These are phyloP conservation scores for Ascochyta lentis DNA, from an alignment of 2,329 filamentous ascomycete species.

Conservation along the genomic window DNA sequence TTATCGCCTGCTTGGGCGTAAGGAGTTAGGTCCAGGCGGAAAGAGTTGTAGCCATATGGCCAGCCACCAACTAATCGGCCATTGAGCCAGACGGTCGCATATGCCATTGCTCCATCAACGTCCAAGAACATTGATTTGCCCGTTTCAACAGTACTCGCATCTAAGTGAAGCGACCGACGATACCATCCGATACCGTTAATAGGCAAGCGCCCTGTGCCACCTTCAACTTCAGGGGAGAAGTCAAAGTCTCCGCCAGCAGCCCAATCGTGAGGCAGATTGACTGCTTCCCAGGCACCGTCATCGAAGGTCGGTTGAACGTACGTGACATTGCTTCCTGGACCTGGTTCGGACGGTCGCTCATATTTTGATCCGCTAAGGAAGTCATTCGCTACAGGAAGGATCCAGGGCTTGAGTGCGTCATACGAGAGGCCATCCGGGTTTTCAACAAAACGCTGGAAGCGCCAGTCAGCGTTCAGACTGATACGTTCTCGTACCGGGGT, in stretches of 20 bases:
- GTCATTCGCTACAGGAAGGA: constrained; percentile 52
- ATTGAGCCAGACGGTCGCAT: constrained; percentile 61
- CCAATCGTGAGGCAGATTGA: constrained; percentile 59
- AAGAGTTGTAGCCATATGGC: constrained; percentile 61
- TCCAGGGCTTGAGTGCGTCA: constrained; percentile 51
- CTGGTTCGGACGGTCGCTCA: constrained; percentile 39
- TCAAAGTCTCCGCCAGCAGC: constrained; percentile 57
- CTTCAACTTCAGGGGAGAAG: constrained; percentile 40
- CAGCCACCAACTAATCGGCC: constrained; percentile 59
- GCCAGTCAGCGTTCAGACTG: constrained; percentile 50
- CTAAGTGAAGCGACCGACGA: constrained; percentile 50
- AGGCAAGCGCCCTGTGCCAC: constrained; percentile 56
- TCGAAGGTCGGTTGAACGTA: constrained; percentile 49
- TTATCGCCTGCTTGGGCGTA: constrained; percentile 51
- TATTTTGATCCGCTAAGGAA: constrained; percentile 49
- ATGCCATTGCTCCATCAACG: constrained; percentile 61
- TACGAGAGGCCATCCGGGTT: constrained; percentile 51
- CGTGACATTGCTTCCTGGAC: constrained; percentile 38
- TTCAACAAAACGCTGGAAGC: constrained; percentile 46
- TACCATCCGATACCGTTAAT: constrained; percentile 64
- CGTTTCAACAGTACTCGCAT: constrained; percentile 31
- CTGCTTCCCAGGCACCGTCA: constrained; percentile 52
- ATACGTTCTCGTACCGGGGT: constrained; percentile 33
- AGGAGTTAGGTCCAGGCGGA: constrained; percentile 59
- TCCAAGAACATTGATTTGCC: constrained; percentile 56